phyloP scores from a whole-genome alignment of 345 rosid genomes.

The Syzygium jambos region DNA sequence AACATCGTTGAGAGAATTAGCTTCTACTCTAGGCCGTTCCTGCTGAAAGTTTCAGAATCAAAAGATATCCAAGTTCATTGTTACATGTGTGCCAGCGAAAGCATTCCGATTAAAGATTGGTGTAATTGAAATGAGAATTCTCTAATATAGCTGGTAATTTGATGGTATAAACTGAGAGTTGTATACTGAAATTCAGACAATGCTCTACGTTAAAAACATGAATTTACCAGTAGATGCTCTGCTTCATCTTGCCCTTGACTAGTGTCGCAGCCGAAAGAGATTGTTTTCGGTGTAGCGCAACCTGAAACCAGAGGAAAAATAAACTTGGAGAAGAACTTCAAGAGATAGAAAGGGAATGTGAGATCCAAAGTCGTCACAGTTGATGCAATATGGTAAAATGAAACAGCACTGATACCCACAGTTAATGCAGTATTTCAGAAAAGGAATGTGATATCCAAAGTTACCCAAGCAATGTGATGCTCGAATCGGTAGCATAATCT shows the following conservation, averaged over 20 bases:
- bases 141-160: neutral
- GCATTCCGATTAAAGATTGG: neutral
- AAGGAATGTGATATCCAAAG: neutral
- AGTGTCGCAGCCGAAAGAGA: slow-evolving; percentile 19
- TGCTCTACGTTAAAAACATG: neutral
- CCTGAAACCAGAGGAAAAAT: slow-evolving; percentile 21
- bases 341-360: neutral
- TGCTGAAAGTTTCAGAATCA: neutral
- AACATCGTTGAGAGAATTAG: neutral
- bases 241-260: slow-evolving; percentile 26
- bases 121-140: neutral
- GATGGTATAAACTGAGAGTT: neutral
- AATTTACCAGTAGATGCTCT: slow-evolving; percentile 18
- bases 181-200: slow-evolving; percentile 1
- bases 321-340: neutral
- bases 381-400: neutral
- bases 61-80: neutral
- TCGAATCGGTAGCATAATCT: neutral
- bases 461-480: neutral
- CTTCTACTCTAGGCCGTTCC: neutral
- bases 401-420: neutral
- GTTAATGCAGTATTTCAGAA: neutral
- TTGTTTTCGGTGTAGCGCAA: slow-evolving; percentile 33
- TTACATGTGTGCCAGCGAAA: neutral
- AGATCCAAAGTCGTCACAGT: neutral